Percentiles rank a stretch among this genome's conserved stretches.
Evolutionary conservation across 371 early-diverging fungal species (phyloP).

Genomic region (Syncephalastrum monosporum): DNA sequence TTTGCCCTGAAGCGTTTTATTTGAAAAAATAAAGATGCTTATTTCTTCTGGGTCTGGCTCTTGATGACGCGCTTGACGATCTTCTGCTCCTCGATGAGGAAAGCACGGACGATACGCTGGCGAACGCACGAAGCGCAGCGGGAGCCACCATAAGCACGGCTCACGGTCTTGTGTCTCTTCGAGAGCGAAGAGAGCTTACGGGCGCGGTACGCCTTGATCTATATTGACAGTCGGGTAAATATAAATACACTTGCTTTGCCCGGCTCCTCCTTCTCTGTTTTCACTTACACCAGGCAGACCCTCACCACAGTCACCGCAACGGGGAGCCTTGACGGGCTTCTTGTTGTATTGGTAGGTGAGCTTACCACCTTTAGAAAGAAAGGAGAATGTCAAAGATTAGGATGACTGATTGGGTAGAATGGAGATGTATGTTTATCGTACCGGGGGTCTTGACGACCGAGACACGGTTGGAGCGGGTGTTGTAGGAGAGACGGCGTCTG

Average conservation of each 20-base stretch:
- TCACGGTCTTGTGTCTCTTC: slow-evolving; percentile 92
- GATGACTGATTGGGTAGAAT: background rate
- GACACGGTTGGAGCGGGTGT: slow-evolving; percentile 98
- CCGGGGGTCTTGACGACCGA: slow-evolving; percentile 97
- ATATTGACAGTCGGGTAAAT: slow-evolving; percentile 4
- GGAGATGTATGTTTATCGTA: slow-evolving; percentile 21
- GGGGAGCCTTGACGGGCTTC: slow-evolving; percentile 91
- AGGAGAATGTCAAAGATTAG: slow-evolving; percentile 1
- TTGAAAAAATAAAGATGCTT: slow-evolving; percentile 1
- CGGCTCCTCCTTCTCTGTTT: background rate
- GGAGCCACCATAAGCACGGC: slow-evolving; percentile 97
- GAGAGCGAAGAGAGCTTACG: slow-evolving; percentile 87
- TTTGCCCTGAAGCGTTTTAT: too few species aligned
- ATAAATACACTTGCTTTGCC: background rate
- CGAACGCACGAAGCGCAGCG: slow-evolving; percentile 94
- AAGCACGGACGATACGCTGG: slow-evolving; percentile 95
- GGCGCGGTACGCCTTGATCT: slow-evolving; percentile 93
- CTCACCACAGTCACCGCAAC: slow-evolving; percentile 97
- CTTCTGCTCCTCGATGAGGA: slow-evolving; percentile 99
- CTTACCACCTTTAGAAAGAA: slow-evolving; percentile 71
- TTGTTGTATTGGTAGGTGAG: slow-evolving; percentile 88
- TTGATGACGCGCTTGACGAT: slow-evolving; percentile 98
- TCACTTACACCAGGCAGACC: slow-evolving; percentile 84
- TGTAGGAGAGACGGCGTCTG: slow-evolving; percentile 97
- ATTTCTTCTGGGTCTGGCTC: slow-evolving; percentile 54